Conservation (phyloP, 2,329 filamentous ascomycete species). For the Elsinoe fawcettii region DNA sequence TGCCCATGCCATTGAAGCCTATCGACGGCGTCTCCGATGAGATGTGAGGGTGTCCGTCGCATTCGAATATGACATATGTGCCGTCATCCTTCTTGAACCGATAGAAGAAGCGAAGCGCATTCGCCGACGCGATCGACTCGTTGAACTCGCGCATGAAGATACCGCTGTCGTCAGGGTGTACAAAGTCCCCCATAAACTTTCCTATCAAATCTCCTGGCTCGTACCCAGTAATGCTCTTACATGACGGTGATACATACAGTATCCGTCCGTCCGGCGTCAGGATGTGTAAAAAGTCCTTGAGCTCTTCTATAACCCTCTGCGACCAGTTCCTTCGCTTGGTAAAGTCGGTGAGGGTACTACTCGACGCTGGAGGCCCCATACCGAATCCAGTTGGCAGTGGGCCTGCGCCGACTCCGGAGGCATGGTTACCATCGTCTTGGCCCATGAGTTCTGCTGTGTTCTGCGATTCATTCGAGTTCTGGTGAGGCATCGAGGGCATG, state of each 20-base stretch:
- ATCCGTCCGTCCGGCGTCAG: conserved; percentile 77
- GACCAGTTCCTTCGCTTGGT: conserved; percentile 71
- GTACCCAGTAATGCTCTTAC: conserved; percentile 68
- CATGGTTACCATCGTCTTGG: conserved; percentile 23
- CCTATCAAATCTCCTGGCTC: conserved; percentile 62
- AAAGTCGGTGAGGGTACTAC: conserved; percentile 56
- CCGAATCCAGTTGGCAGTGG: conserved; percentile 50
- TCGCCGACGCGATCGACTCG: conserved; percentile 76
- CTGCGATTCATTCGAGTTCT: conserved; percentile 19
- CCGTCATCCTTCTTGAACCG: conserved; percentile 70
- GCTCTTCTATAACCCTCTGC: conserved; percentile 78
- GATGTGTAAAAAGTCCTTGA: conserved; percentile 82
- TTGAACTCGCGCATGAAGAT: conserved; percentile 84
- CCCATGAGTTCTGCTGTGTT: conserved; percentile 21
- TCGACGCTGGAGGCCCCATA: conserved; percentile 35
- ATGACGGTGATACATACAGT: conserved; percentile 76
- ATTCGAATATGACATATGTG: conserved; percentile 73
- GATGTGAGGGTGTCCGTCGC: conserved; percentile 86
- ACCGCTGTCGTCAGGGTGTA: conserved; percentile 77
- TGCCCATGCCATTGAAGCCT: conserved; percentile 13
- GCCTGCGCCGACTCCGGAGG: conserved; percentile 45
- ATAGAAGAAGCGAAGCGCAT: conserved; percentile 75
- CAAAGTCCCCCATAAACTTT: conserved; percentile 68
- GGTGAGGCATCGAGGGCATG: conserved; percentile 21
- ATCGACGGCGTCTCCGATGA: conserved; percentile 50